Evolutionary conservation across 2,329 filamentous ascomycete species (phyloP), one percentile per base, ranked within the genome.

Genomic region (Phialophora expanda): DNA sequence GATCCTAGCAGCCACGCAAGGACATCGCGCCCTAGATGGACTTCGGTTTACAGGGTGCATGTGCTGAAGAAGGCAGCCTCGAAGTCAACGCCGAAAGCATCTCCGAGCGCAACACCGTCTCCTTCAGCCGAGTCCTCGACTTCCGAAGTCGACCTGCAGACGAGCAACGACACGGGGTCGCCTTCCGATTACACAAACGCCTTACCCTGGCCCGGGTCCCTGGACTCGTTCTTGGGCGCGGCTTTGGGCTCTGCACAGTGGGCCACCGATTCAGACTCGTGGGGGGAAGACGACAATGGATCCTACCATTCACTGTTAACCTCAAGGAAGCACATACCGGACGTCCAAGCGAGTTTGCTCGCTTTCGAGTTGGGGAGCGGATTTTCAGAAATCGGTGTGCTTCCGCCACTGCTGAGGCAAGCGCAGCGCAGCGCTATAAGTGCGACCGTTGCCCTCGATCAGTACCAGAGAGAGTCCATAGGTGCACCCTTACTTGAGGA

Each of bases 381-480:
- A 7, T 34, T 55, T 24, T 7, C 24, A 32, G 53, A 3, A 32
- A n/a, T 55, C 17, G 12, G 17, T 34, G 24, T 28, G 20, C 28
- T 55, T 11, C 28, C 53, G 28, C 24, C 53, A 26, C 28, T 55
- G 14, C 53, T 55, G 22, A 55, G n/a, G 28, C 26, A 55, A 34
- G 53, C 26, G 8, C 53, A 55, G 28, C 24, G 53, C n/a, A 55
- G 53, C 34, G 53, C 53, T 4, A 28, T 55, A 14, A 11, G 53
- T 32, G 53, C 28, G 28, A 55, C 53, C 17, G 53, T 55, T 30
- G 53, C 53, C 3, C 53, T 55, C 53, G 53, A 55, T 28, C 53
- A 55, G n/a, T 55, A 30, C 28, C 53, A 55, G n/a, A 34, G 53
- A 22, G 53, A 20, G 28, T 34, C 53, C n/a, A 11, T 28, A n/a